phyloP scores from a whole-genome alignment of 495 filamentous ascomycete species.

The Chaetomium cochliodes region DNA sequence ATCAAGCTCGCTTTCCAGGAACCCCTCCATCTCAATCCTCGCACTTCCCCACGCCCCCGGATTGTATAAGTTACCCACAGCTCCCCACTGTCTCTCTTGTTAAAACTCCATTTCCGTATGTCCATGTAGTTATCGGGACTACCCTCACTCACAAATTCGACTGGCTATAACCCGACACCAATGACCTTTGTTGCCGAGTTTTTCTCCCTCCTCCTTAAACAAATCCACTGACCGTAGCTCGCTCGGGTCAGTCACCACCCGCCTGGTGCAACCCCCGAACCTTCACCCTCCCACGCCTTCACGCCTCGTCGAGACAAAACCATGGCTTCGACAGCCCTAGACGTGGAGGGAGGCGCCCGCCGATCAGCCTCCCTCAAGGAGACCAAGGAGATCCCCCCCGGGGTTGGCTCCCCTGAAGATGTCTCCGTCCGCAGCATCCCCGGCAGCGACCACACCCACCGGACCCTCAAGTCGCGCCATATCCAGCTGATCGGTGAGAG shows the following conservation, averaged over 20 bases:
- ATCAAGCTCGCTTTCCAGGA: too few species aligned
- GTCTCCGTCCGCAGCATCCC: constrained; percentile 9
- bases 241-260: not conserved
- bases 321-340: constrained; percentile 16
- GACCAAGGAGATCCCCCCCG: constrained; percentile 14
- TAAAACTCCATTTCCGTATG: not conserved
- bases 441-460: constrained; percentile 40
- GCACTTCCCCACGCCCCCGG: too few species aligned
- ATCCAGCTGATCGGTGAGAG: constrained; percentile 51
- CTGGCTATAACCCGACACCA: not conserved
- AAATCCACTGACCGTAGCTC: constrained; percentile 31
- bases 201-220: constrained; percentile 47
- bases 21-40: too few species aligned
- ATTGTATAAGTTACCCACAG: not conserved
- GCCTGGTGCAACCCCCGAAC: not conserved
- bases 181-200: constrained; percentile 46
- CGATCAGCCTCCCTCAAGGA: constrained; percentile 4
- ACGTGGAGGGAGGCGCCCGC: constrained; percentile 16
- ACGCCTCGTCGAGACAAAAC: not conserved
- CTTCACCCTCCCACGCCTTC: not conserved
- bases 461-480: constrained; percentile 49
- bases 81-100: not conserved
- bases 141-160: not conserved
- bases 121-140: not conserved
- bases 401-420: not conserved